Evolutionary conservation across 257 asterid genomes (phyloP).

Genomic region (Solanum dulcamara): DNA sequence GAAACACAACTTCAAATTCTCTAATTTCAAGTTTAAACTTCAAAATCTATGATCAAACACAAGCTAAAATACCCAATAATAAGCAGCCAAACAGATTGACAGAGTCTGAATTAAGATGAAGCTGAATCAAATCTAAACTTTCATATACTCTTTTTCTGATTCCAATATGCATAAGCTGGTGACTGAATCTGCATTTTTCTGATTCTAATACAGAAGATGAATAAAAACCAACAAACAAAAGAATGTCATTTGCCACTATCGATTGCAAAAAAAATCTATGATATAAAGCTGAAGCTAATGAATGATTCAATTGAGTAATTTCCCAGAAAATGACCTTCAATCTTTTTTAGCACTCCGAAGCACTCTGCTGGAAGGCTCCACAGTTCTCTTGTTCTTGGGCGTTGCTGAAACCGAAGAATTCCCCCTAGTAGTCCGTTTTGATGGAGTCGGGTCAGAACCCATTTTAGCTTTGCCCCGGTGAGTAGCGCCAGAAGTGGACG

Average conservation of each 20-base stretch:
- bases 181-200: not conserved
- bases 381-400: not conserved
- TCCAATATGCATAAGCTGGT: not conserved
- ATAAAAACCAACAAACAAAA: not conserved
- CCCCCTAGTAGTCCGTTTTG: not conserved
- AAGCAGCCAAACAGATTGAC: not conserved
- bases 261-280: not conserved
- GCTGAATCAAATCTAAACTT: not conserved
- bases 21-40: not conserved
- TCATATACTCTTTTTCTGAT: not conserved
- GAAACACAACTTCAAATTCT: not conserved
- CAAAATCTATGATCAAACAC: not conserved
- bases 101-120: not conserved
- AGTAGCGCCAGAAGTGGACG: not conserved
- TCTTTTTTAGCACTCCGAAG: not conserved
- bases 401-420: not conserved
- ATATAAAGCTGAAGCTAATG: not conserved
- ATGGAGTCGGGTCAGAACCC: not conserved
- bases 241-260: not conserved
- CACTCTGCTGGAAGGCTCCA: not conserved
- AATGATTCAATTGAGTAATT: not conserved
- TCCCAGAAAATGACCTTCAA: not conserved
- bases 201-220: no score
- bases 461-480: not conserved
- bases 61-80: not conserved